Percentiles rank a stretch among this genome's conserved stretches.
phyloP scores from a whole-genome alignment of 139 green algal genomes.

The Dunaliella sp. region DNA sequence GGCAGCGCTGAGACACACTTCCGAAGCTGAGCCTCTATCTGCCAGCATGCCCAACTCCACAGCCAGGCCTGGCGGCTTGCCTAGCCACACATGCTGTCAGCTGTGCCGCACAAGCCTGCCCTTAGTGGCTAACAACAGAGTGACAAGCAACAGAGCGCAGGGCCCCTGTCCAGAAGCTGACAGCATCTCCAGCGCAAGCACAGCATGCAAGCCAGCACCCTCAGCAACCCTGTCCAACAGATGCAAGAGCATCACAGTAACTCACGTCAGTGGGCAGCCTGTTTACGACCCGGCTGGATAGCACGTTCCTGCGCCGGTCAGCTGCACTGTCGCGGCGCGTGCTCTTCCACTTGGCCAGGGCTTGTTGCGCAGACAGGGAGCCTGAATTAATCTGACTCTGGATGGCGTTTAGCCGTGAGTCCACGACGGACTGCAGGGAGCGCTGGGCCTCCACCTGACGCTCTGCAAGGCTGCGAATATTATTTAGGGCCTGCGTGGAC shows the following conservation, averaged over 20 bases:
- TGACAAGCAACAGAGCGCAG: too few species aligned
- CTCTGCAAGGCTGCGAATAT: constrained; percentile 31
- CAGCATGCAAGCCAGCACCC: constrained; percentile 30
- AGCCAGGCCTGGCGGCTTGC: too few species aligned
- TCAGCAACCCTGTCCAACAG: too few species aligned
- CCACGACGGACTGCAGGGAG: constrained; percentile 48
- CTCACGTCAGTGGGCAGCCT: background rate
- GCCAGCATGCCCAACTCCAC: too few species aligned
- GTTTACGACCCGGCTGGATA: background rate
- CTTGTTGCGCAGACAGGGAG: constrained; percentile 61
- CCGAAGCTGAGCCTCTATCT: too few species aligned
- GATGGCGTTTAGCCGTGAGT: constrained; percentile 59
- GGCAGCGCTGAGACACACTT: too few species aligned
- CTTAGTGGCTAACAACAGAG: too few species aligned
- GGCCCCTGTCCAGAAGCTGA: too few species aligned
- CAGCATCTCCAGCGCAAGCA: constrained; percentile 2
- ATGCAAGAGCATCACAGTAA: too few species aligned
- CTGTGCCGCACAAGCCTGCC: too few species aligned
- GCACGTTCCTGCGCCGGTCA: background rate
- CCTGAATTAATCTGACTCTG: constrained; percentile 53
- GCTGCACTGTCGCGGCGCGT: constrained; percentile 42
- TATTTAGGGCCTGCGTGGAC: constrained; percentile 36
- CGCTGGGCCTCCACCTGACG: constrained; percentile 49
- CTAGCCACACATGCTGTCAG: too few species aligned
- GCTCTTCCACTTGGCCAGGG: constrained; percentile 60